phyloP scores from a whole-genome alignment of 116 monocot species.

The Phalaenopsis hybrid region DNA sequence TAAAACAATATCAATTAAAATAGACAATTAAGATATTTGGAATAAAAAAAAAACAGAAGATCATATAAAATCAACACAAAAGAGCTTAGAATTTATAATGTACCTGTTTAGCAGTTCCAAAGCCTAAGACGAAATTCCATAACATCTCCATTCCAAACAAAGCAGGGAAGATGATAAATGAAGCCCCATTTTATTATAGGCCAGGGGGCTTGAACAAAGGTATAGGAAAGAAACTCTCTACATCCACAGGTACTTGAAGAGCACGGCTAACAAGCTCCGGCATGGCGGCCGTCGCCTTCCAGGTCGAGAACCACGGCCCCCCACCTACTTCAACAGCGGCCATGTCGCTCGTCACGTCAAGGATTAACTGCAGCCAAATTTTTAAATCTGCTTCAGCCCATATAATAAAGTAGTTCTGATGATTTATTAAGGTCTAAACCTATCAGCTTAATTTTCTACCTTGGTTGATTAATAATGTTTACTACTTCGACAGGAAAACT shows the following conservation, averaged over 20 bases:
- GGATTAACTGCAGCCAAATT: slow-evolving; percentile 45
- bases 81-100: no score
- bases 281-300: slow-evolving; percentile 56
- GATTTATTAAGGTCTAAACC: no score
- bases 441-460: neutral
- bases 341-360: slow-evolving; percentile 80
- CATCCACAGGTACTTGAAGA: slow-evolving; percentile 51
- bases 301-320: slow-evolving; percentile 78
- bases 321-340: slow-evolving; percentile 92
- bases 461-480: neutral
- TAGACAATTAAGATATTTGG: no score
- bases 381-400: neutral
- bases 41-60: no score
- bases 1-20: no score
- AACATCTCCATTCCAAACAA: neutral
- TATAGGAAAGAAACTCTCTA: slow-evolving; percentile 64
- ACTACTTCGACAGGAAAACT: neutral
- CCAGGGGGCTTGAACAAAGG: slow-evolving; percentile 77
- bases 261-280: slow-evolving; percentile 41
- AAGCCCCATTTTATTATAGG: slow-evolving; percentile 26
- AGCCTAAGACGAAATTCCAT: neutral
- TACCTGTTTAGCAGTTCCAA: neutral
- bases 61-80: no score
- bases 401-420: neutral
- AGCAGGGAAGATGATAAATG: neutral